Evolutionary conservation across 805 yeast genomes (phyloP), one percentile per base, ranked within the genome.

Genomic region (Yarrowia alimentaria): DNA sequence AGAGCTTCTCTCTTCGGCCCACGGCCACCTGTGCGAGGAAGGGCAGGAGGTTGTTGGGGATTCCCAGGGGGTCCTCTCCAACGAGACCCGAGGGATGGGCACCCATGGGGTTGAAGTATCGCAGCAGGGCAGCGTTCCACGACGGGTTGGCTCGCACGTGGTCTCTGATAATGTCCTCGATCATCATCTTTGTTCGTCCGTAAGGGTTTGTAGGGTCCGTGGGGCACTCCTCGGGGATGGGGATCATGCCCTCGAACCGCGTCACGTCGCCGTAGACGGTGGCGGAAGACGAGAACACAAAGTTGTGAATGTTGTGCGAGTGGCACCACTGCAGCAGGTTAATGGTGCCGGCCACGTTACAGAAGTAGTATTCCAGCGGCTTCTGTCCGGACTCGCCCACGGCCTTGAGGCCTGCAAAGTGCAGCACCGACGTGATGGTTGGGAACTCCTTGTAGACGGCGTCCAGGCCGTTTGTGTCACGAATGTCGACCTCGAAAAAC

Each of bases 231-330:
- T 84, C 93, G 11, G 90, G 90, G 49, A 84, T 83, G 22, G 91
- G 91, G 51, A 82, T 80, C 81, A 80, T 80, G 60, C 80, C 73
- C 48, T 76, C 77, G 61, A 81, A 83, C 35, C 87, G 70, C 8
- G 86, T 79, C 22, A 82, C 90, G 62, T 83, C 91, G 11, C 93
- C 94, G 60, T 86, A 85, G 4, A 85, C 91, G 10, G 93, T 85
- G 9, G 93, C 93, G 21, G 87, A 80, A 3, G 90, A 82, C 29
- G 85, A 78, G 65, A 85, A 85, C 12, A 85, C 88, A 51, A 86
- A 64, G 12, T 73, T 73, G 34, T 70, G 67, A 35, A 81, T 79
- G 32, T 66, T 59, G 59, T 68, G 62, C 31, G 68, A 65, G 25
- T 68, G 64, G 51, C 79, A 83, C 76, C 8, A 72, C 75, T 52